Evolutionary conservation across 495 filamentous ascomycete species (phyloP), one percentile per base, ranked within the genome.

Genomic region (Neurospora sp.): DNA sequence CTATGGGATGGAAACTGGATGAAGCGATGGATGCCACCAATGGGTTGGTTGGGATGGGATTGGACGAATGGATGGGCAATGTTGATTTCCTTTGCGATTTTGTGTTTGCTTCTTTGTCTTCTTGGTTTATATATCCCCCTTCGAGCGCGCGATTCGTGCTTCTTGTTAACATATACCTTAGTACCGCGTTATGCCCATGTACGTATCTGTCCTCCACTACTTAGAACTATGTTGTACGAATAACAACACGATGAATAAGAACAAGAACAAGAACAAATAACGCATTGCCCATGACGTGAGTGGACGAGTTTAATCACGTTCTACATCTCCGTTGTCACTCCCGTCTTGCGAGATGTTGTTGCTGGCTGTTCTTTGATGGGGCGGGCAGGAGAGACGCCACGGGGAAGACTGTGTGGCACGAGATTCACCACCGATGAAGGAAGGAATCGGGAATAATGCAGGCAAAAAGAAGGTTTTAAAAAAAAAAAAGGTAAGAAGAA

Each of bases 91-190:
- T 20, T 74, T 72, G 40, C 61, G 40, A 38, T n/a, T 31, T 69
- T 41, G 35, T 66, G n/a, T 69, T 31, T 69, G 18, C 7, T 71
- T 69, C 27, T 72, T 37, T 66, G 20, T 18, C 12, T 39, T 69
- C 72, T 68, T 73, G 46, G 61, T 68, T 72, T 73, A 68, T 42
- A 72, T 74, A 72, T 74, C 59, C 70, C 70, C 59, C 66, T 38
- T 61, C 41, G 38, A 37, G 40, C 38, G 42, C 48, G 20, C 48
- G 40, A 71, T 69, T 53, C 38, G 41, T 74, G 44, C n/a, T 73
- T 68, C 42, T 44, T 61, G 37, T 73, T 71, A 40, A 31, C 48
- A 53, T 59, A 14, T 70, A 70, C 73, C 40, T 70, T 70, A 12
- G 41, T 46, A 72, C 27, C 31, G 53, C 31, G 35, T 37, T 44